A percentile compares a stretch with the other conserved stretches of the same genome.
phyloP scores from a whole-genome alignment of 202 grass and related monocot species.

The Tripidium arundinaceum region DNA sequence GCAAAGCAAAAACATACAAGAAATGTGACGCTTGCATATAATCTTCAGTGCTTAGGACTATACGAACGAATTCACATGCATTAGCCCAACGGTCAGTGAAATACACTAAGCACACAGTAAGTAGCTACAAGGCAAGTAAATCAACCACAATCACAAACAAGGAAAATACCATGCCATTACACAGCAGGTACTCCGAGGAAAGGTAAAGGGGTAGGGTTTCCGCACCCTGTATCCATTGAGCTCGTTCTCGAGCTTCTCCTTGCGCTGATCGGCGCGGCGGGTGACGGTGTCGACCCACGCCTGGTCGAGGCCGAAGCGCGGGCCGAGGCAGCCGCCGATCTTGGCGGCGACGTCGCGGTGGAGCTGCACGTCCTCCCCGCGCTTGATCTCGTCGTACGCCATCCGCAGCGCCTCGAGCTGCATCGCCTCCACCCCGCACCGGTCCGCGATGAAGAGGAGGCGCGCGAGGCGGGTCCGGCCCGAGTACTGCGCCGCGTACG shows the following conservation, averaged over 20 bases:
- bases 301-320: conserved; percentile 52
- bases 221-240: conserved; percentile 83
- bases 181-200: not conserved
- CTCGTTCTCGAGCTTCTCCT: conserved; percentile 96
- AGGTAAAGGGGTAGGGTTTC: not conserved
- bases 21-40: not conserved
- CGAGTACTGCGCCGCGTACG: conserved; percentile 77
- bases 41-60: not conserved
- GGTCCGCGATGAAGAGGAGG: conserved; percentile 72
- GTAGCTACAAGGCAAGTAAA: not conserved
- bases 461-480: conserved; percentile 65
- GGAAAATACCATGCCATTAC: not conserved
- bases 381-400: conserved; percentile 79
- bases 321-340: conserved; percentile 55
- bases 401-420: conserved; percentile 80
- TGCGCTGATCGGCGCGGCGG: conserved; percentile 57
- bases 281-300: conserved; percentile 56
- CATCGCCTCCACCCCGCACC: conserved; percentile 62
- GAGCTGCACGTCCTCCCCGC: conserved; percentile 60
- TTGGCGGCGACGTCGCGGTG: conserved; percentile 50
- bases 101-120: not conserved
- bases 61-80: not conserved
- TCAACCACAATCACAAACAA: not conserved
- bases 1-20: not conserved
- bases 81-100: not conserved